Evolutionary conservation across 352 stramenopile species (phyloP).

Genomic region (Paralagenidium karlingii): DNA sequence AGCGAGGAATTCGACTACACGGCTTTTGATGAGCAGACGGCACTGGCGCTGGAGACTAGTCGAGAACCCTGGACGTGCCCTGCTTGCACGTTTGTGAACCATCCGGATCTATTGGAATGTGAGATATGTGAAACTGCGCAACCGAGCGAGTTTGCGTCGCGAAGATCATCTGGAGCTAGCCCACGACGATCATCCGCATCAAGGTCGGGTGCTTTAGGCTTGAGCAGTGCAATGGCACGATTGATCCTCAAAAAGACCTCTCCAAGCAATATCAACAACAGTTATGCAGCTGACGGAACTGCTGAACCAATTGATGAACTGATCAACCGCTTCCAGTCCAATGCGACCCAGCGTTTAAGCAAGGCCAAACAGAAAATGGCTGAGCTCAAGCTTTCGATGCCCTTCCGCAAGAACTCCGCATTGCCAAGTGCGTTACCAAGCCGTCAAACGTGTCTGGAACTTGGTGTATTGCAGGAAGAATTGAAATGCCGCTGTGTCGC

Average conservation of each 20-base stretch:
- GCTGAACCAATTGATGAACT: too few species aligned
- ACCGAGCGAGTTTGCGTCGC: neutral
- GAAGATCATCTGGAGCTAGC: neutral
- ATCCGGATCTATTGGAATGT: constrained; percentile 29
- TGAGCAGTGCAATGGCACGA: neutral
- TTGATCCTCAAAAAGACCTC: neutral
- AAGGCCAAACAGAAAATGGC: constrained; percentile 11
- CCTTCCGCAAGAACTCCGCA: neutral
- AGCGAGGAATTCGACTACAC: too few species aligned
- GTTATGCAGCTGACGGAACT: too few species aligned
- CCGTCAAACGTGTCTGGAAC: constrained; percentile 17
- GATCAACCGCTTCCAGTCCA: constrained; percentile 6
- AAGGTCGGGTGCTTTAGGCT: neutral
- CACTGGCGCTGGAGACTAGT: too few species aligned
- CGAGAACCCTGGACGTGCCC: constrained; percentile 66
- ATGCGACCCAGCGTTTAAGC: constrained; percentile 17
- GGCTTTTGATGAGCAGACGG: too few species aligned
- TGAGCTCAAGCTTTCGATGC: neutral
- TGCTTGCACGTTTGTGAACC: constrained; percentile 75
- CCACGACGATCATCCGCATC: neutral
- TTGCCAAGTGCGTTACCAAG: constrained; percentile 11
- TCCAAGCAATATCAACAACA: neutral
- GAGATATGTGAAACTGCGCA: constrained; percentile 8
- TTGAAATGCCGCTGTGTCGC: constrained; percentile 47
- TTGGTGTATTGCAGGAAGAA: constrained; percentile 40